A percentile compares a stretch with the other conserved stretches of the same genome.
Conservation (phyloP, 2,329 filamentous ascomycete species). For the Cladosporium halotolerans region DNA sequence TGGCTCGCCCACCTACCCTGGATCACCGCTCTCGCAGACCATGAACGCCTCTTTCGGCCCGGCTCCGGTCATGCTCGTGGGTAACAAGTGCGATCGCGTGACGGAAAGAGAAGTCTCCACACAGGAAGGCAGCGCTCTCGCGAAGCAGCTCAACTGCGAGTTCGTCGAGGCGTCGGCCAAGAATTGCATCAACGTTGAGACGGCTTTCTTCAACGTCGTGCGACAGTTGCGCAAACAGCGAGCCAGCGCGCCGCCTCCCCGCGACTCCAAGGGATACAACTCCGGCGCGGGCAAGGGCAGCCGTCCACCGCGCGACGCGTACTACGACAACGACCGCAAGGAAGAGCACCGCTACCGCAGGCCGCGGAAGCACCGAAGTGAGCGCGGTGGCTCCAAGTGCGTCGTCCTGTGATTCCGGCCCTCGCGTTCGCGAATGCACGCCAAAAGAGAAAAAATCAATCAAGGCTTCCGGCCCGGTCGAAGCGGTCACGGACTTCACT, state of each 20-base stretch:
- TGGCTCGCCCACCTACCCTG: slow-evolving; percentile 69
- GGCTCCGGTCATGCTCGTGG: slow-evolving; percentile 94
- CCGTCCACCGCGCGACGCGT: slow-evolving; percentile 2
- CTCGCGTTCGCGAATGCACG: not conserved
- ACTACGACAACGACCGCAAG: slow-evolving; percentile 7
- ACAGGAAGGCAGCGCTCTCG: slow-evolving; percentile 87
- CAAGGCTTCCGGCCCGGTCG: too few relatives aligned
- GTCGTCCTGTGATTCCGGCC: slow-evolving; percentile 22
- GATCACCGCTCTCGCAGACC: slow-evolving; percentile 61
- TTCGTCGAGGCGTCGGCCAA: slow-evolving; percentile 97
- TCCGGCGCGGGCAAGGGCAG: not conserved
- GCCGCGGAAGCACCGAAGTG: slow-evolving; percentile 12
- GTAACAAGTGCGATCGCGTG: slow-evolving; percentile 95
- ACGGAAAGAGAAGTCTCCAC: slow-evolving; percentile 95
- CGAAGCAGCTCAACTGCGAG: slow-evolving; percentile 87
- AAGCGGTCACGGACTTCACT: too few relatives aligned
- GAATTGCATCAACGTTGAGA: slow-evolving; percentile 97
- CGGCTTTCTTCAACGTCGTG: slow-evolving; percentile 97
- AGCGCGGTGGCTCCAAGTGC: slow-evolving; percentile 21
- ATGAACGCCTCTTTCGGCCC: slow-evolving; percentile 54
- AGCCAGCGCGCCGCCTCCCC: slow-evolving; percentile 21
- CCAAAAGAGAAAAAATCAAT: not conserved
- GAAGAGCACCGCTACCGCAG: slow-evolving; percentile 7
- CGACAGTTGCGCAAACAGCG: slow-evolving; percentile 80
- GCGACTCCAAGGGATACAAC: slow-evolving; percentile 8